Evolutionary conservation across 306 rosid genomes (phyloP).

Genomic region (Pterocarpus macrocarpus): DNA sequence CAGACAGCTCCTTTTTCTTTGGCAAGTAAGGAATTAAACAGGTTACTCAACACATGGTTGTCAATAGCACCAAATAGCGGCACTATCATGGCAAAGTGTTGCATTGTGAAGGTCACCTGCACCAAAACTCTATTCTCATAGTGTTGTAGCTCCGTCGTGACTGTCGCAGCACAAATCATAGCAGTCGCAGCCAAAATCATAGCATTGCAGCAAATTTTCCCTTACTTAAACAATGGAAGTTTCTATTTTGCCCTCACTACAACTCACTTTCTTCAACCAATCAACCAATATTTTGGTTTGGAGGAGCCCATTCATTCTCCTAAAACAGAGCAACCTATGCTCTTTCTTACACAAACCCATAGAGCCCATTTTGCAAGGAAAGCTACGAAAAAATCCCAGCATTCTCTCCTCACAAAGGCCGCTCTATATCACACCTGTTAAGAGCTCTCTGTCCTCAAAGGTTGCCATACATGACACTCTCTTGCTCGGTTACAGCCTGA

Average conservation of each 20-base stretch:
- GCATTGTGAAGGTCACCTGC: neutral
- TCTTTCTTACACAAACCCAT: neutral
- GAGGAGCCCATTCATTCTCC: neutral
- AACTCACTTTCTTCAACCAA: neutral
- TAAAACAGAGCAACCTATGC: neutral
- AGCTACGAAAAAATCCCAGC: neutral
- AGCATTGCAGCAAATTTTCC: neutral
- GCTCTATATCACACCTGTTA: too few relatives aligned
- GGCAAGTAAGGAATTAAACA: neutral
- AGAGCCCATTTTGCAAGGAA: neutral
- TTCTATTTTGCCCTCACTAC: neutral
- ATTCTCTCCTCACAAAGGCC: neutral
- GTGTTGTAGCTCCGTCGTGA: neutral
- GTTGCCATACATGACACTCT: too few relatives aligned
- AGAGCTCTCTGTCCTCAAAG: too few relatives aligned
- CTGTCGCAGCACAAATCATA: too few relatives aligned
- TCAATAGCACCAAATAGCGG: neutral
- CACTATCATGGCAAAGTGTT: neutral
- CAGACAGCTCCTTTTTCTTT: constrained; percentile 18
- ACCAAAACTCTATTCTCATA: neutral
- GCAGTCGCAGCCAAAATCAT: too few relatives aligned
- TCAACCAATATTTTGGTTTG: neutral
- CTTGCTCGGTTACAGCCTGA: too few relatives aligned
- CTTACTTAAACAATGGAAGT: neutral
- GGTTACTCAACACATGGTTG: neutral